Evolutionary conservation across 495 filamentous ascomycete genomes (phyloP).

Genomic region (Oleoguttula mirabilis): DNA sequence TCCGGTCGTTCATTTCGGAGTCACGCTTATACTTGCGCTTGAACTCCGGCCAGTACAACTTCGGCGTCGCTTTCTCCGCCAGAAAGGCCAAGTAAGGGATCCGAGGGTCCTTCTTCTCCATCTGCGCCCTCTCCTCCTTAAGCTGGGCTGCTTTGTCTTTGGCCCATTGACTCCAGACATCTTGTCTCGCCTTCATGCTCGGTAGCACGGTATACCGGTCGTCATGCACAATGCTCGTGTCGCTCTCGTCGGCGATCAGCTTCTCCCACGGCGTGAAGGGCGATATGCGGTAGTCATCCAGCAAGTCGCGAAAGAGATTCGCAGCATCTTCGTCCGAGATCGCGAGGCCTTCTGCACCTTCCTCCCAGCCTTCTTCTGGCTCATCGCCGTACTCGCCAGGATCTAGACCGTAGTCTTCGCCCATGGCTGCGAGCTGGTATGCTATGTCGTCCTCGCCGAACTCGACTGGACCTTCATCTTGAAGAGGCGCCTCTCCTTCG

Average conservation of each 20-base stretch:
- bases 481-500: conserved; percentile 35
- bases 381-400: conserved; percentile 65
- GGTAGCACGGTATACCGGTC: conserved; percentile 68
- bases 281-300: conserved; percentile 68
- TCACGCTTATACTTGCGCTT: conserved; percentile 80
- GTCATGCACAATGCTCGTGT: conserved; percentile 58
- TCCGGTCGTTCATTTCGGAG: conserved; percentile 61
- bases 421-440: conserved; percentile 81
- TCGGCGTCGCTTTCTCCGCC: conserved; percentile 60
- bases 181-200: conserved; percentile 69
- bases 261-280: conserved; percentile 91
- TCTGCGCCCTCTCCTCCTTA: conserved; percentile 57
- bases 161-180: conserved; percentile 73
- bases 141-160: conserved; percentile 56
- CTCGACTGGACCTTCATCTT: conserved; percentile 52
- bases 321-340: conserved; percentile 31
- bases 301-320: conserved; percentile 68
- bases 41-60: conserved; percentile 91
- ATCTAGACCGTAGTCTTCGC: conserved; percentile 59
- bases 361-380: conserved; percentile 50
- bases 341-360: conserved; percentile 47
- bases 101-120: conserved; percentile 72
- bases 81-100: conserved; percentile 78
- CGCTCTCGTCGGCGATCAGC: conserved; percentile 61
- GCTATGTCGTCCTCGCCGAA: conserved; percentile 94